Conservation (phyloP, 2,329 filamentous ascomycete species). For the Fusarium oligoseptatum region DNA sequence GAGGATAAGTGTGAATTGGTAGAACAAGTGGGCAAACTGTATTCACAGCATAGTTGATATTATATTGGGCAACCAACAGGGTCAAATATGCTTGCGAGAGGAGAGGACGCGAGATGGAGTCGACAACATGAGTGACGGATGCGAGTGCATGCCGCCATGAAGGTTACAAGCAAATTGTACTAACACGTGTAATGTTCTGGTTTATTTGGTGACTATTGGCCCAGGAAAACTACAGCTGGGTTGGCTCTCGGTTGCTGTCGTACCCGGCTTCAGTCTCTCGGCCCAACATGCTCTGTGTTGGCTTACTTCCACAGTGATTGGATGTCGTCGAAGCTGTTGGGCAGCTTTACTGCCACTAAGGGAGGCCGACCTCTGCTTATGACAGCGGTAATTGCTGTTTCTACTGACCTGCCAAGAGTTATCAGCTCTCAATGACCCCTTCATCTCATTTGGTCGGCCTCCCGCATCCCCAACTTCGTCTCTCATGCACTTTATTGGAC, state of each 20-base stretch:
- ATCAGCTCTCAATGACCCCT: neutral
- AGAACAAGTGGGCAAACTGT: neutral
- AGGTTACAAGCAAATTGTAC: neutral
- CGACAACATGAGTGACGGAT: neutral
- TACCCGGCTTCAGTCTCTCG: neutral
- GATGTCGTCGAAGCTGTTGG: neutral
- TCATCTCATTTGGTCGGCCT: neutral
- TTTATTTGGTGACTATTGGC: neutral
- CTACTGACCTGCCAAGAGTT: neutral
- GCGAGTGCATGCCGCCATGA: neutral
- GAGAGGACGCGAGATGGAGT: neutral
- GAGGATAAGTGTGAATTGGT: no score
- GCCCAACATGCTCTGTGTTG: neutral
- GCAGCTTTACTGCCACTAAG: neutral
- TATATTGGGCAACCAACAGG: neutral
- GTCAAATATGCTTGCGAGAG: neutral
- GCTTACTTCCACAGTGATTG: neutral
- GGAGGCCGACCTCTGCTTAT: neutral
- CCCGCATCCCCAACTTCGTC: neutral
- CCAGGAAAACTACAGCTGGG: neutral
- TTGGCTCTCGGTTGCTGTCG: neutral
- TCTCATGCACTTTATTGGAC: neutral
- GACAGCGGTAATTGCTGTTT: neutral
- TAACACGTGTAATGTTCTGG: neutral
- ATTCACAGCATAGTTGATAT: neutral